Percentiles rank a stretch among this genome's conserved stretches.
These are phyloP conservation scores for Candida dendrica DNA, from an alignment of 805 yeast species.

Conservation along the genomic window DNA sequence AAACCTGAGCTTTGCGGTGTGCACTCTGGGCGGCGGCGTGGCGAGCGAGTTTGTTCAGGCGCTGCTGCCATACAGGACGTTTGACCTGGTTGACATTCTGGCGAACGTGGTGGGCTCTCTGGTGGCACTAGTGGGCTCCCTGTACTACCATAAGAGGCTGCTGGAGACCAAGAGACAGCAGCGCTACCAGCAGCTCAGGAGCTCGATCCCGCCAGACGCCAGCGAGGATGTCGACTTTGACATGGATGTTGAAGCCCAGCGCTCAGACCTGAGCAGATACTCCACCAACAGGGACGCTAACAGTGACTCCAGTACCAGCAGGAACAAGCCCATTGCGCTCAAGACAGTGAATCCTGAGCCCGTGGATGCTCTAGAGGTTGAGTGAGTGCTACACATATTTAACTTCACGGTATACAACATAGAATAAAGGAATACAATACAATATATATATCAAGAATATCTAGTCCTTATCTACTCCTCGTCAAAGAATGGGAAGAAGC, in stretches of 20 bases:
- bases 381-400: no score
- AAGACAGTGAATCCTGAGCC: constrained; percentile 15
- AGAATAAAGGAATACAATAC: not conserved
- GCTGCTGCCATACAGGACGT: constrained; percentile 35
- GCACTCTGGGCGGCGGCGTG: constrained; percentile 40
- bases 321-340: no score
- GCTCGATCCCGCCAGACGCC: constrained; percentile 18
- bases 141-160: constrained; percentile 15
- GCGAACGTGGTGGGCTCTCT: constrained; percentile 26
- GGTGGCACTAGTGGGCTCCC: constrained; percentile 9
- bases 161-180: constrained; percentile 16
- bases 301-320: no score
- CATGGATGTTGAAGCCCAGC: constrained; percentile 13
- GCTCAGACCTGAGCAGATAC: constrained; percentile 15
- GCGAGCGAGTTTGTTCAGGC: constrained; percentile 47
- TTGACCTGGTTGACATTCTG: constrained; percentile 42
- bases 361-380: constrained; percentile 16
- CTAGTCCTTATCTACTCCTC: not conserved
- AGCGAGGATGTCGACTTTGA: constrained; percentile 16
- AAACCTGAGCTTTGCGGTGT: constrained; percentile 30
- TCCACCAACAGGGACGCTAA: constrained; percentile 17
- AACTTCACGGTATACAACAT: no score
- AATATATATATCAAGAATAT: no score
- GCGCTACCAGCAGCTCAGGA: constrained; percentile 18
- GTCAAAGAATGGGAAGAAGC: constrained; percentile 7